Evolutionary conservation across 495 filamentous ascomycete genomes (phyloP), one percentile per base, ranked within the genome.

Genomic region (Chaetomium tenue): DNA sequence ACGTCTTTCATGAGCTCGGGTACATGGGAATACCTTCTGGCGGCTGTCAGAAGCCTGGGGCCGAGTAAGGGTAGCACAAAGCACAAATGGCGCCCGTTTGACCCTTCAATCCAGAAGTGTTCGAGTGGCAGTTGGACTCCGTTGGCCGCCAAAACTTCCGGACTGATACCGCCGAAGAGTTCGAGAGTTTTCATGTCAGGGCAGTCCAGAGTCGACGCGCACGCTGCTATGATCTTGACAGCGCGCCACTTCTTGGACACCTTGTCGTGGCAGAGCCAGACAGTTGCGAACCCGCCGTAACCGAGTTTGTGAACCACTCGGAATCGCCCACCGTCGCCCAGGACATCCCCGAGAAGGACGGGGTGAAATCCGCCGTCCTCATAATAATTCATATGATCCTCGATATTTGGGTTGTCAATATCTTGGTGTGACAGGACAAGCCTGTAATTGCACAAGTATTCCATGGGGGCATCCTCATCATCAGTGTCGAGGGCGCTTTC

Each of bases 231-330:
- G 16, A 75, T 62, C 26, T 75, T 75, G 33, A 76, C 51, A 0
- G 72, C 71, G 9, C 69, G 63, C 70, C 68, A 73, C 46, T 70
- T 70, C 2, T 20, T 37, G 6, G 63, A 23, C 15, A 18, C 18
- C 9, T 33, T 63, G 50, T 88, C 82, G 3, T 68, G 77, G 37
- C 81, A 83, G 44, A 88, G 78, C 83, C 83, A 87, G 58, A 84
- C 78, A 2, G 79, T 85, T 5, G 77, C 81, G 64, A 78, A 83
- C 7, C 78, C 77, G 9, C 84, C 82, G 55, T 71, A 78, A 2
- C 82, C 84, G 22, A 86, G 76, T 57, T 87, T 87, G 68, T 84
- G 81, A 6, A 78, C 72, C 59, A 86, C 81, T 13, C 67, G 67
- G 66, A 83, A 86, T 18, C 74, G 69, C 0, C 65, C 59, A 51